These are phyloP conservation scores for Viola pubescens DNA, from an alignment of 441 rosid species.

Conservation along the genomic window DNA sequence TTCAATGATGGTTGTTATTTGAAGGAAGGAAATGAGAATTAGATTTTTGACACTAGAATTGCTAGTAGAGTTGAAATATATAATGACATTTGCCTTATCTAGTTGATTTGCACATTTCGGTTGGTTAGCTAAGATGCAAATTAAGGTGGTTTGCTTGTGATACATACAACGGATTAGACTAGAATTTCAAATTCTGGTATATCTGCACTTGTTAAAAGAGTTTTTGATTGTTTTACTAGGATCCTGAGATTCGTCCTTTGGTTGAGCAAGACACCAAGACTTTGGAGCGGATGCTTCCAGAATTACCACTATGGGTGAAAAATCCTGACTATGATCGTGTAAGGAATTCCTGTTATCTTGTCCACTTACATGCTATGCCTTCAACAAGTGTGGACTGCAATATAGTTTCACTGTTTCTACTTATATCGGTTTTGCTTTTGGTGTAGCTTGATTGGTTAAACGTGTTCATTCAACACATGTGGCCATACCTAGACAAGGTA, in stretches of 20 bases:
- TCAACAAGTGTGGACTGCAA: not conserved
- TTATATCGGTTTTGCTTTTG: constrained; percentile 8
- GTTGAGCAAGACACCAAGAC: constrained; percentile 65
- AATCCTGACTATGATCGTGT: constrained; percentile 92
- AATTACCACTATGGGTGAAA: constrained; percentile 92
- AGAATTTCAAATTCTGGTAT: too few relatives aligned
- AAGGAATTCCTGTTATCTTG: constrained; percentile 18
- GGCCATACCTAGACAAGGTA: constrained; percentile 99
- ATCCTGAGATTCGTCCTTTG: constrained; percentile 62
- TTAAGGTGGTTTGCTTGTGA: too few relatives aligned
- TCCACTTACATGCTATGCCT: not conserved
- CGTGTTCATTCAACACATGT: constrained; percentile 64
- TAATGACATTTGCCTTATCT: too few relatives aligned
- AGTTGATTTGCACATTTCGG: too few relatives aligned
- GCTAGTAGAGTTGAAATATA: too few relatives aligned
- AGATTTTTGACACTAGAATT: too few relatives aligned
- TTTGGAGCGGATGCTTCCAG: constrained; percentile 80
- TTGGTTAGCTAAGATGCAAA: too few relatives aligned
- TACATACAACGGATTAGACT: too few relatives aligned
- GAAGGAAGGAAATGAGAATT: too few relatives aligned
- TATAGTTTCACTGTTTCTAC: constrained; percentile 6
- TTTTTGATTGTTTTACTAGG: constrained; percentile 16
- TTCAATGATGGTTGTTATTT: too few relatives aligned
- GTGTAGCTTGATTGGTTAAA: constrained; percentile 90
- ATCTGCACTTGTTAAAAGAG: too few relatives aligned